These are phyloP conservation scores for Pelargonium cotyledonis DNA, from an alignment of 441 rosid species.

Conservation along the genomic window DNA sequence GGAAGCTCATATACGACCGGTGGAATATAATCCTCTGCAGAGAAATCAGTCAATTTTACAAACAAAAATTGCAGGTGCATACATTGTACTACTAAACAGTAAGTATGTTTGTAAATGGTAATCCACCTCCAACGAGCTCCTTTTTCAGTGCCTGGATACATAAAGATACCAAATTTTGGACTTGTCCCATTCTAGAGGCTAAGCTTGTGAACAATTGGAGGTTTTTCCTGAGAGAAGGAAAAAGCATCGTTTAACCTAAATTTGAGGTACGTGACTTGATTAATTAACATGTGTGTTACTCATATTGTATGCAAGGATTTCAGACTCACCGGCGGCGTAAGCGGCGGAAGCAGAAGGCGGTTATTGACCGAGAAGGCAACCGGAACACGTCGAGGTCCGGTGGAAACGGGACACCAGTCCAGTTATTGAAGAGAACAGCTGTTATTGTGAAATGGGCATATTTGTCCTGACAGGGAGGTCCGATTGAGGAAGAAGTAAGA, in stretches of 20 bases:
- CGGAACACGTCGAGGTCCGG: no score
- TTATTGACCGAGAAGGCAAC: no score
- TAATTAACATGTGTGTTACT: neutral
- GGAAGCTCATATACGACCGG: slow-evolving; percentile 60
- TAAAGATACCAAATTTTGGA: neutral
- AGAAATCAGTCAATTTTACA: neutral
- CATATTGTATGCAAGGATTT: no score
- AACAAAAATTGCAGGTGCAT: neutral
- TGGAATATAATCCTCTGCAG: slow-evolving; percentile 36
- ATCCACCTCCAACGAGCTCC: neutral
- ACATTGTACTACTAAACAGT: neutral
- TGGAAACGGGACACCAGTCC: no score
- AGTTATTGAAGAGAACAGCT: no score
- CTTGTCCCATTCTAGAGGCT: neutral
- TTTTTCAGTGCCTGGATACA: slow-evolving; percentile 2
- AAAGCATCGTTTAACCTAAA: neutral
- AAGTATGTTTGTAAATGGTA: neutral
- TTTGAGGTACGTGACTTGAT: neutral
- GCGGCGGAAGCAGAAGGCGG: no score
- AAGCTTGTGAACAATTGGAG: neutral
- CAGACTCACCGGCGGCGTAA: neutral
- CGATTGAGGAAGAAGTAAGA: no score
- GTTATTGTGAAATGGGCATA: no score
- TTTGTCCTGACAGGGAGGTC: no score
- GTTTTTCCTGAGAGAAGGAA: neutral